Base-by-base conservation (phyloP, 2,329 filamentous ascomycete species). In the Penicillium sp. region DNA sequence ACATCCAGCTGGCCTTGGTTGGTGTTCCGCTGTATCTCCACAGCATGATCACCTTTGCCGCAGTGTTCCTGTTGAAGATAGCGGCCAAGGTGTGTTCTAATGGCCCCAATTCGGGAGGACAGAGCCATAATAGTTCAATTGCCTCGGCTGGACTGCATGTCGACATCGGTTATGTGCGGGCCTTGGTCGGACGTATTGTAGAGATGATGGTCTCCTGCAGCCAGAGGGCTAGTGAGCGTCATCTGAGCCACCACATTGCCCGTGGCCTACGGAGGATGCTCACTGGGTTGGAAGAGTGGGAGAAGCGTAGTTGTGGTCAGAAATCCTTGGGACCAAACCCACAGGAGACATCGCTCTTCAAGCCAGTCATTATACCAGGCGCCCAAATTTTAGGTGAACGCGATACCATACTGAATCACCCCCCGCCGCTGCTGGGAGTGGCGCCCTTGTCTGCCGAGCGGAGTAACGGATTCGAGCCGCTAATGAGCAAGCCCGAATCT, bases 21-120 rank as follows among this genome's bases (percentile, higher is more conserved):
- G 77, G 77, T 41, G 74, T 79, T 14, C 77, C 77, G 13, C 60
- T 78, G 31, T 79, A 79, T 57, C 68, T 80, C 6, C 75, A 79
- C 63, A 78, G 76, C 54, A 79, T 79, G 75, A 77, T 80, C 45
- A 77, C 77, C 0, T 79, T 79, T 63, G 76, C 77, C 1, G 74
- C 75, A 7, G 77, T 79, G 9, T 80, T 80, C 50, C 66, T 80
- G 8, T 61, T 79, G 44, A 79, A 79, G 55, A 75, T 79, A 19
- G 71, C 74, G 54, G 70, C 79, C 63, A 73, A 79, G 46, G 61
- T 68, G 45, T 74, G 71, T 55, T 73, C 73, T 3, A 68, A 59
- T 27, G 64, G 73, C 19, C 19, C 57, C 22, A 64, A 68, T 7
- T 69, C 71, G 31, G 73, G 73, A 2, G 68, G 67, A 16, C 68